Percentiles rank a stretch among this genome's conserved stretches.
These are phyloP conservation scores for Acanthamoeba polyphaga DNA, from an alignment of 208 protist genomes.

Conservation along the genomic window DNA sequence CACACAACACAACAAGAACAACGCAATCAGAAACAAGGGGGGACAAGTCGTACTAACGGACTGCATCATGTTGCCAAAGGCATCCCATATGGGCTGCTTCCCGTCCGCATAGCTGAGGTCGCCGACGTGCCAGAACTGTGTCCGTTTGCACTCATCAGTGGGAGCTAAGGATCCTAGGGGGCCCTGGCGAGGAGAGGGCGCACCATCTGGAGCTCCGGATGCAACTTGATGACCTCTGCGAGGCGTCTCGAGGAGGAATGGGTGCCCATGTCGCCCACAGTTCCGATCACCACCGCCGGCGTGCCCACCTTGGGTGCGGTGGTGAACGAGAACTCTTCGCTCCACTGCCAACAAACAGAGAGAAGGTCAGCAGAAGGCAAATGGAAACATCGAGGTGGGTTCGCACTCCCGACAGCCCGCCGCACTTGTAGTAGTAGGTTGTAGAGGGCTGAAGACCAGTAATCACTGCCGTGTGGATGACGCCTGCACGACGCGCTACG, in stretches of 20 bases:
- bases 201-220: background rate
- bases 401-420: background rate
- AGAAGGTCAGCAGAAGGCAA: background rate
- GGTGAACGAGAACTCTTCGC: conserved; percentile 3
- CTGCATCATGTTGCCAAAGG: background rate
- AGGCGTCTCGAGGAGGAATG: background rate
- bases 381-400: background rate
- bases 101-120: conserved; percentile 32
- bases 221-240: background rate
- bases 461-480: background rate
- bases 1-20: no score
- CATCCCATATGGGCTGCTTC: background rate
- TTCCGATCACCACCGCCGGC: background rate
- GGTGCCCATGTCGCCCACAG: background rate
- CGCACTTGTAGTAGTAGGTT: background rate
- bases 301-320: background rate
- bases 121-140: conserved; percentile 18
- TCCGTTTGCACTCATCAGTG: background rate
- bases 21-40: background rate
- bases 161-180: background rate
- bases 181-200: background rate
- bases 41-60: background rate
- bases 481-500: background rate
- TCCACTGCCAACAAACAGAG: background rate
- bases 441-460: background rate